Conservation (phyloP, 768 basidiomycete species). For the Punctularia strigosozonata region DNA sequence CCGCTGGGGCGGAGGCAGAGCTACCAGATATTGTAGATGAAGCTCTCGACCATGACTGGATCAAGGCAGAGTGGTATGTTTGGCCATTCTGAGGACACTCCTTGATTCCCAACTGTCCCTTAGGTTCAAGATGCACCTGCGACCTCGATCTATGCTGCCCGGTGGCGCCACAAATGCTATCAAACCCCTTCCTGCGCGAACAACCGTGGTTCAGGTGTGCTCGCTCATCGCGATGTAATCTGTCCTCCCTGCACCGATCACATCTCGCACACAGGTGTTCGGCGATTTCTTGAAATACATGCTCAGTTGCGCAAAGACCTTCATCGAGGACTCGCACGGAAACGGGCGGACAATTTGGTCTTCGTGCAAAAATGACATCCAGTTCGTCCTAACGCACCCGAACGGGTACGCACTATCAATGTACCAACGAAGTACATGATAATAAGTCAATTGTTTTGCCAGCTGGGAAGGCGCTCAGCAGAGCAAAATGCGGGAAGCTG, state of each 20-base stretch:
- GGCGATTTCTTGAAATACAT: conserved; percentile 18
- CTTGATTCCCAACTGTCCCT: not conserved
- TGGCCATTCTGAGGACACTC: not conserved
- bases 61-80: not conserved
- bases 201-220: conserved; percentile 9
- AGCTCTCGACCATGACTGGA: not conserved
- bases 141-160: not conserved
- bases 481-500: conserved; percentile 16
- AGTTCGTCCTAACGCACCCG: conserved; percentile 17
- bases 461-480: conserved; percentile 21
- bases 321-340: conserved; percentile 13
- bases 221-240: no score
- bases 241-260: no score
- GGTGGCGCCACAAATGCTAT: not conserved
- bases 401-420: no score
- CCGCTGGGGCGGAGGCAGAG: not conserved
- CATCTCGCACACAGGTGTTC: no score
- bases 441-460: no score
- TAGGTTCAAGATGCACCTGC: conserved; percentile 1
- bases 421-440: no score
- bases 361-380: conserved; percentile 11
- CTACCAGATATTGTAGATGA: not conserved
- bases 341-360: conserved; percentile 12
- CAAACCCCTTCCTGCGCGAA: conserved; percentile 12
- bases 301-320: conserved; percentile 12